phyloP scores from a whole-genome alignment of 306 rosid genomes.

The Abrus pulchellus region DNA sequence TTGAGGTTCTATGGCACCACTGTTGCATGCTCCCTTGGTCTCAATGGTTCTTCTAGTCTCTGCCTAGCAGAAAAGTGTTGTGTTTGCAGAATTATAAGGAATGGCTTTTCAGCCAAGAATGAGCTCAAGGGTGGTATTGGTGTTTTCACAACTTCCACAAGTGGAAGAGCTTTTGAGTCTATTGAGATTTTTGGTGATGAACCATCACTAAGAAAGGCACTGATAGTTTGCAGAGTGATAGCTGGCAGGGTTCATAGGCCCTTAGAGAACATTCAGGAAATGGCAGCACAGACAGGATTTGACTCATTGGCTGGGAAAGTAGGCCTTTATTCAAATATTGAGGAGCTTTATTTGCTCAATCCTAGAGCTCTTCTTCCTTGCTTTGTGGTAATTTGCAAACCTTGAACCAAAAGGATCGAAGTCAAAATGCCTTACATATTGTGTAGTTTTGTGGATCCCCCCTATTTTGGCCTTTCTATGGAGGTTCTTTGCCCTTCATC shows the following conservation, averaged over 20 bases:
- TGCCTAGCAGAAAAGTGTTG: slow-evolving; percentile 79
- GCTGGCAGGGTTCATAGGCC: slow-evolving; percentile 97
- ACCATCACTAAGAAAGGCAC: slow-evolving; percentile 64
- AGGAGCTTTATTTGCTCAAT: slow-evolving; percentile 88
- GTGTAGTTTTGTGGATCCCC: slow-evolving; percentile 50
- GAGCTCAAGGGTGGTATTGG: slow-evolving; percentile 90
- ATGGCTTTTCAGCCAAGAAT: slow-evolving; percentile 85
- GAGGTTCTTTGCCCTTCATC: slow-evolving; percentile 41
- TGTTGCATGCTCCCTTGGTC: slow-evolving; percentile 79
- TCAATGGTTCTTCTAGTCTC: slow-evolving; percentile 78
- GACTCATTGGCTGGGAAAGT: slow-evolving; percentile 96
- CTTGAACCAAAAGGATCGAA: slow-evolving; percentile 54
- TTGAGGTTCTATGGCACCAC: slow-evolving; percentile 89
- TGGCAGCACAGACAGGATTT: slow-evolving; percentile 77
- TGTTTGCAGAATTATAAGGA: slow-evolving; percentile 88
- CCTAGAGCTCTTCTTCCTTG: slow-evolving; percentile 95
- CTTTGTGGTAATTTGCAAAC: slow-evolving; percentile 89
- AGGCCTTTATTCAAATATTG: slow-evolving; percentile 84
- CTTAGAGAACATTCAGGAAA: slow-evolving; percentile 80
- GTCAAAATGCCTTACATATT: slow-evolving; percentile 39
- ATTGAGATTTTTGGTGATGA: slow-evolving; percentile 48
- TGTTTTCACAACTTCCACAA: slow-evolving; percentile 93
- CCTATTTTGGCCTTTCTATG: slow-evolving; percentile 25
- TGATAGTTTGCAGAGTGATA: slow-evolving; percentile 93
- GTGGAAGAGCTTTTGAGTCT: slow-evolving; percentile 87